phyloP scores from a whole-genome alignment of 352 stramenopile species.

The Achlya hypogyna region DNA sequence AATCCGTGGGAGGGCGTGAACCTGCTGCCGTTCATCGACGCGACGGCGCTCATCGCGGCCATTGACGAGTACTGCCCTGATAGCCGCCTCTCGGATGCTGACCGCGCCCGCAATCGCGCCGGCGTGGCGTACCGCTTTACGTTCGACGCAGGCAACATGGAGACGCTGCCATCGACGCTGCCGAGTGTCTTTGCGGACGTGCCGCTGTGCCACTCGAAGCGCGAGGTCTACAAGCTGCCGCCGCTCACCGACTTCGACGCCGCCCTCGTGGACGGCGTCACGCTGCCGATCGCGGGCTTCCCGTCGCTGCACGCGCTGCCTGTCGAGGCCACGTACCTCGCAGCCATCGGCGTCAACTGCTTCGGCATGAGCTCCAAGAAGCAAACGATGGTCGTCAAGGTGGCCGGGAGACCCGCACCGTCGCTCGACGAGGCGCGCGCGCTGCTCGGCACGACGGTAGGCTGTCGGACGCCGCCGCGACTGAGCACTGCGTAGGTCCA shows the following conservation, averaged over 20 bases:
- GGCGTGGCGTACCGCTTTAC: conserved; percentile 76
- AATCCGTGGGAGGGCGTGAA: conserved; percentile 99
- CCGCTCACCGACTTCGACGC: conserved; percentile 58
- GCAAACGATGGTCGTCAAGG: conserved; percentile 57
- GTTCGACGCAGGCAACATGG: conserved; percentile 63
- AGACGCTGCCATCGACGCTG: conserved; percentile 59
- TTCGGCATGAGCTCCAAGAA: conserved; percentile 88
- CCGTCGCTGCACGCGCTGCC: conserved; percentile 60
- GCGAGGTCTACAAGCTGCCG: conserved; percentile 45
- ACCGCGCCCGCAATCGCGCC: conserved; percentile 85
- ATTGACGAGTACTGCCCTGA: conserved; percentile 90
- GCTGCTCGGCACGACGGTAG: conserved; percentile 42
- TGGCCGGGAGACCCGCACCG: conserved; percentile 27
- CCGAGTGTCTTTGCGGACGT: conserved; percentile 65
- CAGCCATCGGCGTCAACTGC: conserved; percentile 86
- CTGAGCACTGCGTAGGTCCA: conserved; percentile 54
- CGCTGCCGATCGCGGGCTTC: conserved; percentile 64
- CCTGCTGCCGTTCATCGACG: conserved; percentile 98
- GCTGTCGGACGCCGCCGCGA: conserved; percentile 24
- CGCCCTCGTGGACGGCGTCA: conserved; percentile 59
- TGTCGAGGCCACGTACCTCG: conserved; percentile 44
- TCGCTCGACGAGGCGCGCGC: conserved; percentile 29
- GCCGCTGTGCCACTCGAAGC: conserved; percentile 48
- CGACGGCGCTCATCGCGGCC: conserved; percentile 81
- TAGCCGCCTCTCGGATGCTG: conserved; percentile 79